Percentiles rank a stretch among this genome's conserved stretches.
Conservation (phyloP, 2,329 filamentous ascomycete genomes). For the Clathrospora elynae region DNA sequence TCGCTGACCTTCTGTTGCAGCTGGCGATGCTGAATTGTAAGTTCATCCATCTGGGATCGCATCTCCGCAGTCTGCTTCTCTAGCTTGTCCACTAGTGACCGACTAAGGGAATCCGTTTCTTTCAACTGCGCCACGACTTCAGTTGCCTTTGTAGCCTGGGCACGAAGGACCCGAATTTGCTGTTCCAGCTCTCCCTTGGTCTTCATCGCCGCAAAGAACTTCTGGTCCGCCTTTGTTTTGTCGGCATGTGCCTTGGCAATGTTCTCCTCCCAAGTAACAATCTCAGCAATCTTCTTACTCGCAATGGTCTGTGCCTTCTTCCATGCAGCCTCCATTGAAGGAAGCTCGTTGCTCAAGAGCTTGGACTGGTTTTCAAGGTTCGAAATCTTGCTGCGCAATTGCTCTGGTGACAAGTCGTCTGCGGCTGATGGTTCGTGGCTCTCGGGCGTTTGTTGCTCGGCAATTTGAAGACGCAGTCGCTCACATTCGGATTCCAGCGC, state of each 20-base stretch:
- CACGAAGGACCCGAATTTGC: constrained; percentile 77
- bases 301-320: constrained; percentile 85
- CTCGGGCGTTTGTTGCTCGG: constrained; percentile 48
- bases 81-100: constrained; percentile 76
- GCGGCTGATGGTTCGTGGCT: constrained; percentile 49
- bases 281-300: constrained; percentile 83
- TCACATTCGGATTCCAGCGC: constrained; percentile 83
- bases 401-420: constrained; percentile 68
- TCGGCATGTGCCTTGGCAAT: constrained; percentile 76
- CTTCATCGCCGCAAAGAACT: constrained; percentile 95
- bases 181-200: constrained; percentile 83
- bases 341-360: constrained; percentile 83
- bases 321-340: constrained; percentile 87
- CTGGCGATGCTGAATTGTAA: constrained; percentile 74
- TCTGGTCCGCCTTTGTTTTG: constrained; percentile 96
- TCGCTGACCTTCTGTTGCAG: constrained; percentile 75
- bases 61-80: constrained; percentile 90
- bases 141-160: constrained; percentile 85
- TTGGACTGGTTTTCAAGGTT: constrained; percentile 80
- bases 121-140: constrained; percentile 94
- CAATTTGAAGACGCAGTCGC: constrained; percentile 65
- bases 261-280: constrained; percentile 76
- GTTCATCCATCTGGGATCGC: constrained; percentile 74
- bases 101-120: constrained; percentile 79
- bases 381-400: constrained; percentile 73